Evolutionary conservation across 2,329 filamentous ascomycete genomes (phyloP), one percentile per base, ranked within the genome.

Genomic region (Phaeomoniella chlamydospora): DNA sequence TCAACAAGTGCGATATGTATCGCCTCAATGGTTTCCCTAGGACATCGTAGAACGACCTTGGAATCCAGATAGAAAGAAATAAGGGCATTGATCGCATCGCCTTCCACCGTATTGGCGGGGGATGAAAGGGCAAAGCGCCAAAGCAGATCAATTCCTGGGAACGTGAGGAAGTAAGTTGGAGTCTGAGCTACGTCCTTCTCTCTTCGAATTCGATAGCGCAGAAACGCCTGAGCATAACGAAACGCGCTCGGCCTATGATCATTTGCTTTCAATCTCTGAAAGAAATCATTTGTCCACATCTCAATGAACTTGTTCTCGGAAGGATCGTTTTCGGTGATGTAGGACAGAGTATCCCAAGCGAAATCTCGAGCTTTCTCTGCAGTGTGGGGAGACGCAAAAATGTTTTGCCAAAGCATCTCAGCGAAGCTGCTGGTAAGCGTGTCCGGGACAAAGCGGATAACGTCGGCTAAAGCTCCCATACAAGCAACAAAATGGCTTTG

Each of bases 41-140:
- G 56, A 2, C 63, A 54, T 15, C 54, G 57, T 12, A 55, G 53
- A 26, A 63, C 58, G 18, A 62, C 49, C 4, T 40, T 42, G 38
- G 64, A 57, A 38, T 74, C 65, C 19, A 90, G 64, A 49, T 90
- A 93, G 10, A 85, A 66, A 15, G 77, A 69, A 15, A 86, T 83
- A 3, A 93, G 72, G 15, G 76, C 74, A 35, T 65, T 67, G 18
- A 80, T 85, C 1, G 83, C 80, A 36, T 67, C 59, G 14, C 69
- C 67, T 44, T 83, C 82, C 33, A 92, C 75, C 0, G 67, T 70
- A 26, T 69, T 62, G 26, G 71, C 63, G 4, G 75, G 73, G 2
- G 81, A 75, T 12, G 72, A 77, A 36, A 93, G 61, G 19, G 88
- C 74, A 46, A 94, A 73, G 15, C 75, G 73, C 87, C 87, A 94